Conservation (phyloP, 2,329 filamentous ascomycete genomes). For the Verticillium klebahnii region DNA sequence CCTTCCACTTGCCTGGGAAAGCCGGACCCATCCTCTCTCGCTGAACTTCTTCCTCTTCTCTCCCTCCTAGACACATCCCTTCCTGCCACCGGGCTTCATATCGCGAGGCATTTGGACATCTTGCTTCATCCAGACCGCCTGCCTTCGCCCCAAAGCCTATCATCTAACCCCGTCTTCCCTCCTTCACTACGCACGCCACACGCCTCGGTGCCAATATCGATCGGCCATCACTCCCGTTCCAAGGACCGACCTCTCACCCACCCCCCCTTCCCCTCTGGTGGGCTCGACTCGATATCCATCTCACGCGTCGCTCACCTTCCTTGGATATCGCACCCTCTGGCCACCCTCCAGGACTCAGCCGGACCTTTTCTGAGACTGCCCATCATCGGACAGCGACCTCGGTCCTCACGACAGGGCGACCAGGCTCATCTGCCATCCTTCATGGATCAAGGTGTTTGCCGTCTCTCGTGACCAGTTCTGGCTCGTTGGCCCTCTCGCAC, state of each 20-base stretch:
- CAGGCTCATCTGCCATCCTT: slow-evolving; percentile 5
- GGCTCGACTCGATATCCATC: slow-evolving; percentile 2
- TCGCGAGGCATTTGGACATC: background rate
- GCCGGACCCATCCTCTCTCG: slow-evolving; percentile 4
- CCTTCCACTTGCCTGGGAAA: slow-evolving; percentile 3
- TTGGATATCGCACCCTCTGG: slow-evolving; percentile 1
- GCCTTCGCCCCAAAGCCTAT: background rate
- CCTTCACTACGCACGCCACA: background rate
- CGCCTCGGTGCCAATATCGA: background rate
- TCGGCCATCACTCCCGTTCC: background rate
- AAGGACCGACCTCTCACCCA: background rate
- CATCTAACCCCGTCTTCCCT: background rate
- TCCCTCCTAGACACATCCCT: slow-evolving; percentile 1
- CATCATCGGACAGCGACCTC: background rate
- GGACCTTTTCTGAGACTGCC: slow-evolving; percentile 7
- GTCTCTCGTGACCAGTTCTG: background rate
- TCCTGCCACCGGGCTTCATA: background rate
- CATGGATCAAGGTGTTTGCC: slow-evolving; percentile 2
- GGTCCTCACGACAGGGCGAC: background rate
- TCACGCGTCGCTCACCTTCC: slow-evolving; percentile 7
- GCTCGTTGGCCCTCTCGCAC: slow-evolving; percentile 12
- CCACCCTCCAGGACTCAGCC: slow-evolving; percentile 1
- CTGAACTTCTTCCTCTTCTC: slow-evolving; percentile 6
- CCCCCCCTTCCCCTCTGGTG: background rate
- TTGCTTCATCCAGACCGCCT: background rate